A percentile compares a stretch with the other conserved stretches of the same genome.
Evolutionary conservation across 495 filamentous ascomycete species (phyloP).

Genomic region (Hyphodiscus hymeniophilus): DNA sequence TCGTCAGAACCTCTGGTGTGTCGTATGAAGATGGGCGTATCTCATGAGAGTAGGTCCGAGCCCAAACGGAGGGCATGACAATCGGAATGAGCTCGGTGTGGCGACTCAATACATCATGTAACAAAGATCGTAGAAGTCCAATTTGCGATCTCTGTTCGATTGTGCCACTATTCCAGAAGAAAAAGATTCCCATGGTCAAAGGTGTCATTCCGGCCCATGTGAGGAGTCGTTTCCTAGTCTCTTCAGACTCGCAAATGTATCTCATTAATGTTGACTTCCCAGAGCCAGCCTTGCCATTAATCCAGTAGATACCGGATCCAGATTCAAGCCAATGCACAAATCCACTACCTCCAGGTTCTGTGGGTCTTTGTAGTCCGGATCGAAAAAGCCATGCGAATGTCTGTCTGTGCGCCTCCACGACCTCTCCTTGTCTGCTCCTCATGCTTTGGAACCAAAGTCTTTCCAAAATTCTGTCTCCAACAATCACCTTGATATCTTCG

Average conservation of each 20-base stretch:
- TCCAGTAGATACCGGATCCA: constrained; percentile 22
- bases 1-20: background rate
- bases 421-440: background rate
- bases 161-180: constrained; percentile 32
- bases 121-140: constrained; percentile 28
- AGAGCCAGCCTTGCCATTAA: constrained; percentile 28
- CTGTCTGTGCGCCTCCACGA: background rate
- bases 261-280: constrained; percentile 31
- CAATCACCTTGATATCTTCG: too few relatives aligned
- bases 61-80: background rate
- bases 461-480: background rate
- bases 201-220: constrained; percentile 7
- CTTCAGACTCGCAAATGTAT: background rate
- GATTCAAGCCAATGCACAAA: constrained; percentile 17
- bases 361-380: background rate
- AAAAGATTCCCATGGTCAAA: constrained; percentile 27
- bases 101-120: constrained; percentile 28
- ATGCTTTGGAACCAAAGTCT: background rate
- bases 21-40: background rate
- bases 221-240: background rate
- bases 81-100: background rate
- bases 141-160: constrained; percentile 31
- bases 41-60: too few relatives aligned
- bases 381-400: background rate
- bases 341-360: constrained; percentile 14